phyloP scores from a whole-genome alignment of 2,329 filamentous ascomycete species.

The Colletotrichum chrysophilum region DNA sequence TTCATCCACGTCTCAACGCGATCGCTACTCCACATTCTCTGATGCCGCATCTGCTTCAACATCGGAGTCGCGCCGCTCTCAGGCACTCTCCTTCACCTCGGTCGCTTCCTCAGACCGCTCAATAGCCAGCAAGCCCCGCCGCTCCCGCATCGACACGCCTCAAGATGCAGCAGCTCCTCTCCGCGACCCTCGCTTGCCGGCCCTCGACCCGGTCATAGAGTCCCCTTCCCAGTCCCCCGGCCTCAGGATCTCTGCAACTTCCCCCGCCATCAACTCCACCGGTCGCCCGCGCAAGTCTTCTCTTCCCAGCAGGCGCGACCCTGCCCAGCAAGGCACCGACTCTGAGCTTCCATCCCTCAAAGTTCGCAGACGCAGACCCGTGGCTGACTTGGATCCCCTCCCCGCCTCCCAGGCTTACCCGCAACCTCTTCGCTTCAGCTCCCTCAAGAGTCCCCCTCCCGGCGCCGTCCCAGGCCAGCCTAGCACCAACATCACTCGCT shows the following conservation, averaged over 20 bases:
- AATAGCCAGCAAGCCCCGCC: background rate
- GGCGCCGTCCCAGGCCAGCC: background rate
- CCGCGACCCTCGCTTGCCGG: background rate
- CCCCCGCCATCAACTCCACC: background rate
- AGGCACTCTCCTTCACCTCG: background rate
- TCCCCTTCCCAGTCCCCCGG: background rate
- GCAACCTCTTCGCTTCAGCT: constrained; percentile 1
- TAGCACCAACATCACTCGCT: background rate
- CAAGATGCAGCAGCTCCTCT: background rate
- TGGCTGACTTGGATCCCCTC: background rate
- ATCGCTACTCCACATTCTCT: background rate
- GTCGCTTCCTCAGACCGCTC: background rate
- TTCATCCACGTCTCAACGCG: background rate
- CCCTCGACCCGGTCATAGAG: background rate
- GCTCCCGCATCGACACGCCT: background rate
- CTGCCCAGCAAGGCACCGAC: background rate
- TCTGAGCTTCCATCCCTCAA: background rate
- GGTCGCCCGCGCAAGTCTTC: background rate
- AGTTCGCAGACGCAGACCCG: constrained; percentile 7
- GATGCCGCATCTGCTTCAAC: background rate
- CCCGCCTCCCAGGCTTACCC: constrained; percentile 7
- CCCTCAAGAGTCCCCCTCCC: constrained; percentile 9
- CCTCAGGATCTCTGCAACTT: background rate
- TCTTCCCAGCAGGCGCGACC: background rate
- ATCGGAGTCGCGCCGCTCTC: background rate